These are phyloP conservation scores for Penicillium nordicum DNA, from an alignment of 2,329 filamentous ascomycete genomes.

Conservation along the genomic window DNA sequence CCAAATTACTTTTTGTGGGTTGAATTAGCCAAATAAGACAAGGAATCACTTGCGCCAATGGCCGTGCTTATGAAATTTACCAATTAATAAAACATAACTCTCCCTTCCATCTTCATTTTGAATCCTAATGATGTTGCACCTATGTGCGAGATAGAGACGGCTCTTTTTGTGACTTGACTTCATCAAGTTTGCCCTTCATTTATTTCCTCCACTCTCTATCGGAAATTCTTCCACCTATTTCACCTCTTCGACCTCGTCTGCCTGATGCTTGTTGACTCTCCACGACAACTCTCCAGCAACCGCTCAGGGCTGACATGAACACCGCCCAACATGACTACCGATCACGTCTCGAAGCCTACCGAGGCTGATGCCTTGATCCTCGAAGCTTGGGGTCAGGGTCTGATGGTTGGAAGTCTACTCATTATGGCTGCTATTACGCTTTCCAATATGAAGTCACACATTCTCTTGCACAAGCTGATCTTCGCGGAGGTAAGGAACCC, in stretches of 20 bases:
- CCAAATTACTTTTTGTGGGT: background rate
- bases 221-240: background rate
- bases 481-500: constrained; percentile 42
- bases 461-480: constrained; percentile 52
- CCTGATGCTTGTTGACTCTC: background rate
- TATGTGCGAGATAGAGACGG: background rate
- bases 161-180: background rate
- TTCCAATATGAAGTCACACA: constrained; percentile 48
- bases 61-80: background rate
- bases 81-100: background rate
- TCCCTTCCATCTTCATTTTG: background rate
- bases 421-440: constrained; percentile 50
- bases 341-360: constrained; percentile 21
- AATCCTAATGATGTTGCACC: background rate
- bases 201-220: background rate
- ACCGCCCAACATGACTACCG: constrained; percentile 9
- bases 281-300: background rate
- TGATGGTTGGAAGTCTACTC: constrained; percentile 49
- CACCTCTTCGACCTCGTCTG: background rate
- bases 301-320: constrained; percentile 1
- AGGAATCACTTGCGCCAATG: background rate
- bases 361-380: constrained; percentile 38
- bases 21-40: background rate
- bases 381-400: constrained; percentile 50
- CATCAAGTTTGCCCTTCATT: background rate